Evolutionary conservation across 2,329 filamentous ascomycete species (phyloP), one percentile per base, ranked within the genome.

Genomic region (Colletotrichum sojae): DNA sequence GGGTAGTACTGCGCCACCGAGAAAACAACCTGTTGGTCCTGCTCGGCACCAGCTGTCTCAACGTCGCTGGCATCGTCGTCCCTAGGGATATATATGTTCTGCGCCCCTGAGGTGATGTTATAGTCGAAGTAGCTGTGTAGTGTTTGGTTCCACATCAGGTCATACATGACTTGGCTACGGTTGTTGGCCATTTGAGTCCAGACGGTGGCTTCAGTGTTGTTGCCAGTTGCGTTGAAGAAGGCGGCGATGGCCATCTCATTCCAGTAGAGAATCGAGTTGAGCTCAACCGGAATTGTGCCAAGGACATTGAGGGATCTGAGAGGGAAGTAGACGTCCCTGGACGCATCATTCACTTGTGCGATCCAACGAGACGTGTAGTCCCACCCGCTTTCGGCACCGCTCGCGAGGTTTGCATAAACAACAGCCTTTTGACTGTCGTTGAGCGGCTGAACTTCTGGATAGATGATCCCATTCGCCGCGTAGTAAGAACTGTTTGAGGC

Each of bases 111-210:
- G 0, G 89, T 92, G 36, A 90, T 70, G 79, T 92, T 92, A 81
- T 88, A 92, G 82, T 92, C 90, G 74, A 92, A 92, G 81, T 91
- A 92, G 77, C 85, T 85, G 77, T 81, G 87, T 69, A 88, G 83
- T 6, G 86, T 89, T 36, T 85, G 79, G 76, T 91, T 91, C 90
- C 90, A 92, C 78, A 92, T 83, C 53, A 92, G 77, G 0, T 83
- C 81, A 55, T 86, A 86, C 85, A 92, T 92, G 71, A 89, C 89
- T 51, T 86, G 83, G 76, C 87, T 88, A 69, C 90, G 86, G 36
- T 82, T 78, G 4, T 76, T 74, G 13, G 90, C 90, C 5, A 82
- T 76, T 4, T 81, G 73, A 6, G 80, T 78, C 85, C 88, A 92
- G 10, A 79, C 72, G 8, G 79, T 76, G 2, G 87, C 86, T 1